These are phyloP conservation scores for Hypericum androsaemum DNA, from an alignment of 345 rosid genomes.

Conservation along the genomic window DNA sequence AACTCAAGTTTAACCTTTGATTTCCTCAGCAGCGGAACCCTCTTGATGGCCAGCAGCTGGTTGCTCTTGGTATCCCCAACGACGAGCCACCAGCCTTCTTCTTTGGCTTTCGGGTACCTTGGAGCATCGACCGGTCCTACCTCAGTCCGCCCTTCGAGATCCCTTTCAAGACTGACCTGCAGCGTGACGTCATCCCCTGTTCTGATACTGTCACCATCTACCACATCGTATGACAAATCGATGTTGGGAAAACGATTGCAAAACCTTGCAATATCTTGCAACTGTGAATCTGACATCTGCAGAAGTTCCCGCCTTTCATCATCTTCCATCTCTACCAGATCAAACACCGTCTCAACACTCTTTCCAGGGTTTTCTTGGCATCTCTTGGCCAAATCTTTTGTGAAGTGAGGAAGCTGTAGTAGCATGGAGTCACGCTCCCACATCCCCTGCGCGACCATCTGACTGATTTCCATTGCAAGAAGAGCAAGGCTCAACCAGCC, in stretches of 20 bases:
- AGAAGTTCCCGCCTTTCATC: conserved; percentile 68
- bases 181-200: conserved; percentile 51
- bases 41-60: conserved; percentile 81
- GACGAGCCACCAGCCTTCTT: conserved; percentile 99
- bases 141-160: conserved; percentile 70
- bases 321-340: conserved; percentile 88
- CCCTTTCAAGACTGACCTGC: conserved; percentile 68
- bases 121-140: conserved; percentile 66
- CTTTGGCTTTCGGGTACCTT: conserved; percentile 70
- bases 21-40: conserved; percentile 70
- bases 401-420: conserved; percentile 84
- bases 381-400: conserved; percentile 65
- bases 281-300: conserved; percentile 51
- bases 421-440: conserved; percentile 97
- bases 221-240: conserved; percentile 56
- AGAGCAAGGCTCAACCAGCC: conserved; percentile 92
- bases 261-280: conserved; percentile 72
- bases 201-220: conserved; percentile 40
- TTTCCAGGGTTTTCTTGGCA: conserved; percentile 79
- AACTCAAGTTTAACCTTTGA: conserved; percentile 73
- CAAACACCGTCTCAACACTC: conserved; percentile 67
- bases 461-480: conserved; percentile 85
- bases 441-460: conserved; percentile 94
- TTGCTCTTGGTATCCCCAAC: conserved; percentile 74
- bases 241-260: conserved; percentile 87